Evolutionary conservation across 2,329 filamentous ascomycete genomes (phyloP).

Genomic region (Macroventuria anomochaeta): DNA sequence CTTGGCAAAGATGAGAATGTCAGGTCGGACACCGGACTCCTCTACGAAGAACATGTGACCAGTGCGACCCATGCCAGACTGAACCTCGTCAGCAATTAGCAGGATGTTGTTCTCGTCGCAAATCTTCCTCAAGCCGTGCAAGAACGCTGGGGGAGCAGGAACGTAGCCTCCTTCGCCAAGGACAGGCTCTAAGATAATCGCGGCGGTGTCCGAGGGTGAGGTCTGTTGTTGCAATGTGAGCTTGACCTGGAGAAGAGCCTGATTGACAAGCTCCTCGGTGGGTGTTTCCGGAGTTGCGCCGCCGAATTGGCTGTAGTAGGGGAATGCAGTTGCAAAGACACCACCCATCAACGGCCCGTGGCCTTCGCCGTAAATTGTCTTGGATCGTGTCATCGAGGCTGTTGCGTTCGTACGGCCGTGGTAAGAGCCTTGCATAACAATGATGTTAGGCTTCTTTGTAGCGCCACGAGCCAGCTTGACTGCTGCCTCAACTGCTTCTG

Average conservation of each 20-base stretch:
- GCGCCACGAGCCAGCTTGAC: conserved; percentile 39
- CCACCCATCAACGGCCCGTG: conserved; percentile 41
- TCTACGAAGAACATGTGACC: conserved; percentile 55
- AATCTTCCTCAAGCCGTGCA: conserved; percentile 49
- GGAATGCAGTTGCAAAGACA: conserved; percentile 39
- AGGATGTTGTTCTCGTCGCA: conserved; percentile 55
- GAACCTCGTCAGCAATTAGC: conserved; percentile 54
- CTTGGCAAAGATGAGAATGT: conserved; percentile 53
- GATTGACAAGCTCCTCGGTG: conserved; percentile 33
- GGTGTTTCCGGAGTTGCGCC: conserved; percentile 31
- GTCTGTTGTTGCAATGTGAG: conserved; percentile 38
- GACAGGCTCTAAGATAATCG: conserved; percentile 40
- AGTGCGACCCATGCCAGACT: conserved; percentile 54
- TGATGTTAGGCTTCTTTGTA: conserved; percentile 41
- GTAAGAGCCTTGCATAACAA: conserved; percentile 44
- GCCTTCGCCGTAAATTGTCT: conserved; percentile 41
- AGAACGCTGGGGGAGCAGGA: conserved; percentile 34
- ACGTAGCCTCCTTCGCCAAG: conserved; percentile 42
- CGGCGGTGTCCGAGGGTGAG: conserved; percentile 36
- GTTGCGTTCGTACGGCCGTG: conserved; percentile 41
- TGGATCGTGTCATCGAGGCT: conserved; percentile 39
- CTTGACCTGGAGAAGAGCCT: conserved; percentile 35
- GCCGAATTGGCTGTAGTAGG: conserved; percentile 40
- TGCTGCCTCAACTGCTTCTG: conserved; percentile 39
- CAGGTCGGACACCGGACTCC: conserved; percentile 52